A percentile compares a stretch with the other conserved stretches of the same genome.
These are phyloP conservation scores for Acanthamoeba pearcei DNA, from an alignment of 208 protist species.

Conservation along the genomic window DNA sequence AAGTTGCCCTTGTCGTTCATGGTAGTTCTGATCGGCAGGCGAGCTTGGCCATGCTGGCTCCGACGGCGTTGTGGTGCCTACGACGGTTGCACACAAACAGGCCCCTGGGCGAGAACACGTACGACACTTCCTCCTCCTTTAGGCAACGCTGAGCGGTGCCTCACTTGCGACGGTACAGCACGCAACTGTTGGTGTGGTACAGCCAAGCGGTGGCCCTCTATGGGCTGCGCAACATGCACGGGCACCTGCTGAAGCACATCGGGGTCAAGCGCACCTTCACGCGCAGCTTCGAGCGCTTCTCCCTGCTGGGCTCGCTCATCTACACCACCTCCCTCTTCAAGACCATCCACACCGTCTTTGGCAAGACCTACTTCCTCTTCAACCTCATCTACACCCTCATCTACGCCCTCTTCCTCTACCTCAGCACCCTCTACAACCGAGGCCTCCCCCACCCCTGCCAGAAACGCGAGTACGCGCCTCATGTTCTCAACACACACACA, in stretches of 20 bases:
- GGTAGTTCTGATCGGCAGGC: neutral
- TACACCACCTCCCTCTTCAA: constrained; percentile 60
- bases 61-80: constrained; percentile 32
- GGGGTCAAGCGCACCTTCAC: constrained; percentile 60
- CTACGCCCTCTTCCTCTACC: constrained; percentile 47
- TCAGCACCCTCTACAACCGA: constrained; percentile 36
- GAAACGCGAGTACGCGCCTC: constrained; percentile 10
- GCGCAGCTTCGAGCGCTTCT: constrained; percentile 52
- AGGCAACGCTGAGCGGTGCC: too few species aligned
- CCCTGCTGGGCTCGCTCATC: constrained; percentile 34
- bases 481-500: neutral
- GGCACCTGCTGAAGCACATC: constrained; percentile 24
- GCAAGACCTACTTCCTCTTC: constrained; percentile 64
- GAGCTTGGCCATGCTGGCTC: constrained; percentile 30
- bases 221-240: neutral
- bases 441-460: constrained; percentile 55
- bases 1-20: neutral
- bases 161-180: neutral
- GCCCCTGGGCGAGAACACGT: constrained; percentile 15
- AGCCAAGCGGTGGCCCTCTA: constrained; percentile 42
- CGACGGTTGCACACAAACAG: neutral
- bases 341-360: constrained; percentile 48
- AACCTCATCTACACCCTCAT: constrained; percentile 33
- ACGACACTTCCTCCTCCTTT: too few species aligned
- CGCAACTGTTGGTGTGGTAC: constrained; percentile 51